These are phyloP conservation scores for Trichophyton benhamiae DNA, from an alignment of 2,329 filamentous ascomycete genomes.

Conservation along the genomic window DNA sequence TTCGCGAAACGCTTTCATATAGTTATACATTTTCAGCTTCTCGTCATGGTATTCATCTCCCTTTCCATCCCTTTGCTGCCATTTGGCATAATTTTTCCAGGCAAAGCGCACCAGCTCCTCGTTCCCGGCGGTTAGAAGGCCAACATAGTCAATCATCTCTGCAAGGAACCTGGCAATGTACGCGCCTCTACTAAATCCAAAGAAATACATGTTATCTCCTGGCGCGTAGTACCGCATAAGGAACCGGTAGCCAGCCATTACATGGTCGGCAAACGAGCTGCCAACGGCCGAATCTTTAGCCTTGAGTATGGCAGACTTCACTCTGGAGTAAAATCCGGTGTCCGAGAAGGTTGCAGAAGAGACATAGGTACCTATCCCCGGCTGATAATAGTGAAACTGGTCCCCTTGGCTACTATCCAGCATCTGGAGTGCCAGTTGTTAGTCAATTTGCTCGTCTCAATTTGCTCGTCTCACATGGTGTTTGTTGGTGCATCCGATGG, in stretches of 20 bases:
- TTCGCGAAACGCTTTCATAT: slow-evolving; percentile 36
- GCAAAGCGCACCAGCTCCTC: slow-evolving; percentile 44
- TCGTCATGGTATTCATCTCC: slow-evolving; percentile 11
- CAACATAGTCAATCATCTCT: slow-evolving; percentile 40
- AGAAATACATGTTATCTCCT: slow-evolving; percentile 43
- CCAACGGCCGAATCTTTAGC: slow-evolving; percentile 14
- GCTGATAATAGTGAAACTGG: slow-evolving; percentile 17
- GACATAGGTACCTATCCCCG: slow-evolving; percentile 36
- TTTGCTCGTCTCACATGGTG: not conserved
- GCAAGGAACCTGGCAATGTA: slow-evolving; percentile 43
- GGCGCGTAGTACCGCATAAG: slow-evolving; percentile 44
- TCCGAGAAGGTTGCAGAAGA: slow-evolving; percentile 25
- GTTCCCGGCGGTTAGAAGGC: slow-evolving; percentile 40
- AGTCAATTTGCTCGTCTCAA: not conserved
- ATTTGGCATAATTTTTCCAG: slow-evolving; percentile 25
- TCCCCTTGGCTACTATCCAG: slow-evolving; percentile 25
- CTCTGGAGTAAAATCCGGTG: slow-evolving; percentile 20
- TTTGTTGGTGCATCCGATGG: not conserved
- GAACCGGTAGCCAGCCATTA: slow-evolving; percentile 43
- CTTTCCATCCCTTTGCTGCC: slow-evolving; percentile 22
- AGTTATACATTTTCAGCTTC: slow-evolving; percentile 12
- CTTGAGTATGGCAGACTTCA: slow-evolving; percentile 13
- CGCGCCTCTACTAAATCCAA: slow-evolving; percentile 44
- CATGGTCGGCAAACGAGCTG: slow-evolving; percentile 38
- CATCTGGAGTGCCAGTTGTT: slow-evolving; percentile 18